Evolutionary conservation across 495 filamentous ascomycete genomes (phyloP).

Genomic region (Lophiotrema nucula): DNA sequence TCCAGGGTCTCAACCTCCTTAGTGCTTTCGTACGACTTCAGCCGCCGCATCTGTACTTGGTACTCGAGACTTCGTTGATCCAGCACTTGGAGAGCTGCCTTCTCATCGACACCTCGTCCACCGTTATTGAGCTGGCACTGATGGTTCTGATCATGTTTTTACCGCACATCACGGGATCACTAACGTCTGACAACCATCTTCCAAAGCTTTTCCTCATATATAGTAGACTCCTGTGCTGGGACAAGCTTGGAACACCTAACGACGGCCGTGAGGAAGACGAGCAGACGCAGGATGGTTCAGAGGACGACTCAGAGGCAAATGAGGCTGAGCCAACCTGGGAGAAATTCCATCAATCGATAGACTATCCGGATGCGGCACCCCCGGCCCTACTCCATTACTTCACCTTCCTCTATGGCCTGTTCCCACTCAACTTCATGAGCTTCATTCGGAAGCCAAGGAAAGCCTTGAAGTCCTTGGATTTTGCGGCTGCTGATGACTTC

Average conservation of each 20-base stretch:
- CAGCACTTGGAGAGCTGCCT: slow-evolving; percentile 65
- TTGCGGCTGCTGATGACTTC: slow-evolving; percentile 62
- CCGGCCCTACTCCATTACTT: slow-evolving; percentile 75
- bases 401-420: slow-evolving; percentile 73
- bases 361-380: slow-evolving; percentile 57
- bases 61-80: slow-evolving; percentile 65
- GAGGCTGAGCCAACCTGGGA: slow-evolving; percentile 53
- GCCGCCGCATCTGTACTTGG: slow-evolving; percentile 69
- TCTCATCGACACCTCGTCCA: slow-evolving; percentile 68
- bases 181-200: slow-evolving; percentile 53
- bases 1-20: slow-evolving; percentile 58
- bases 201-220: slow-evolving; percentile 74
- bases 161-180: slow-evolving; percentile 67
- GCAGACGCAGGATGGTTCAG: neutral
- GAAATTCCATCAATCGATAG: slow-evolving; percentile 54
- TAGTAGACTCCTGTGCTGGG: slow-evolving; percentile 71
- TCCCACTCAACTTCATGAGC: slow-evolving; percentile 75
- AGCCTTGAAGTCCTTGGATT: slow-evolving; percentile 63
- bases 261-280: neutral
- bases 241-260: slow-evolving; percentile 42
- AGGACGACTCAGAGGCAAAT: slow-evolving; percentile 8
- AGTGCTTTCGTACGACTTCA: slow-evolving; percentile 64
- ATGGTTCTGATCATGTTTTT: slow-evolving; percentile 71
- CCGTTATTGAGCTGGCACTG: slow-evolving; percentile 64
- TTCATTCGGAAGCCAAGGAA: slow-evolving; percentile 74